Percentiles rank a stretch among this genome's conserved stretches.
phyloP scores from a whole-genome alignment of 176 grass and related monocot species.

The Elaeis guineensis region DNA sequence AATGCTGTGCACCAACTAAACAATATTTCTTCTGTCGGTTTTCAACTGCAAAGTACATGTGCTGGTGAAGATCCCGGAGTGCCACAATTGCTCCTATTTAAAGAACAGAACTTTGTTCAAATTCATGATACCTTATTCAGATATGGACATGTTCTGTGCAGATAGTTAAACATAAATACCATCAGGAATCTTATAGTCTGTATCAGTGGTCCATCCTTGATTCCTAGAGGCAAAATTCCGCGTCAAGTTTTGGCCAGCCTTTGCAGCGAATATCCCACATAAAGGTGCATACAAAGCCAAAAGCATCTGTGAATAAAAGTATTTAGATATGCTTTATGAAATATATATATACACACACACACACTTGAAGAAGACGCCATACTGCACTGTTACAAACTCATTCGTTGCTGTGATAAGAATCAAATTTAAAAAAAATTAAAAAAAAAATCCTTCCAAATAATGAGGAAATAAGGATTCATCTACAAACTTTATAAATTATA shows the following conservation, averaged over 20 bases:
- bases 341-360: too few species aligned
- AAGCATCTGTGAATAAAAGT: slow-evolving; percentile 33
- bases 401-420: too few species aligned
- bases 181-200: slow-evolving; percentile 52
- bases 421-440: too few species aligned
- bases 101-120: slow-evolving; percentile 22
- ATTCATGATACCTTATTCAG: background rate
- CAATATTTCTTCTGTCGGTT: slow-evolving; percentile 36
- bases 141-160: background rate
- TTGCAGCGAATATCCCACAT: slow-evolving; percentile 35
- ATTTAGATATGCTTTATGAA: too few species aligned
- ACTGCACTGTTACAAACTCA: too few species aligned
- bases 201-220: slow-evolving; percentile 32
- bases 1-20: slow-evolving; percentile 60
- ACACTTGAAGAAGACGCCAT: too few species aligned
- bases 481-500: too few species aligned
- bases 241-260: slow-evolving; percentile 28
- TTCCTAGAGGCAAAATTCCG: slow-evolving; percentile 16
- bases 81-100: slow-evolving; percentile 67
- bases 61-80: slow-evolving; percentile 66
- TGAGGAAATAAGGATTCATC: too few species aligned
- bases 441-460: too few species aligned
- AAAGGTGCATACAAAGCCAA: slow-evolving; percentile 49
- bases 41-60: slow-evolving; percentile 71
- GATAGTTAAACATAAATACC: slow-evolving; percentile 38